A percentile compares a stretch with the other conserved stretches of the same genome.
Conservation (phyloP, 2,329 filamentous ascomycete species). For the Xylariaceae sp. region DNA sequence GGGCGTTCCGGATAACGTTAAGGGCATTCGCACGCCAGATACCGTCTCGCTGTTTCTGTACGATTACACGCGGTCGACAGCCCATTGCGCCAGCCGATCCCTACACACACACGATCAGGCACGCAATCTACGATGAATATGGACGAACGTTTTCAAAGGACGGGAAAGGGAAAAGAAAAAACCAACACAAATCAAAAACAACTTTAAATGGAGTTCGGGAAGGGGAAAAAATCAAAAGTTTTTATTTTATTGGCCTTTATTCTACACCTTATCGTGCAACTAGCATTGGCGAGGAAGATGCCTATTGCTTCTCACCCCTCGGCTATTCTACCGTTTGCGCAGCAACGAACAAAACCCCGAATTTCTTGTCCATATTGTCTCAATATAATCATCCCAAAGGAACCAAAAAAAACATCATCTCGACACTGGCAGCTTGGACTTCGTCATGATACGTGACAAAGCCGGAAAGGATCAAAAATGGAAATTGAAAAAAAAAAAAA, state of each 20-base stretch:
- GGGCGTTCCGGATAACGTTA: constrained; percentile 20
- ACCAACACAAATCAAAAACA: constrained; percentile 2
- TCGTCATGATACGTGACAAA: not conserved
- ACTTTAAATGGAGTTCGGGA: constrained; percentile 10
- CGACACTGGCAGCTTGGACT: no score
- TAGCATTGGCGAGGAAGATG: not conserved
- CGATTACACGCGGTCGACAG: constrained; percentile 7
- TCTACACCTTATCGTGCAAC: constrained; percentile 1
- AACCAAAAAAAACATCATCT: not conserved
- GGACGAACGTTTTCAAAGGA: constrained; percentile 5
- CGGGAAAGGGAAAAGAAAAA: constrained; percentile 3
- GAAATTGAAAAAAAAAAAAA: not conserved
- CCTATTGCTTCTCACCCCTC: not conserved
- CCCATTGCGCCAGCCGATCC: not conserved
- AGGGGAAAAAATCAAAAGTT: constrained; percentile 12
- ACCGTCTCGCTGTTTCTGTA: constrained; percentile 10
- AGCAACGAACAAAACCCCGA: not conserved
- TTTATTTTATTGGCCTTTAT: not conserved
- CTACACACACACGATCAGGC: not conserved
- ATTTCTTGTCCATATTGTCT: not conserved
- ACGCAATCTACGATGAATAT: constrained; percentile 3
- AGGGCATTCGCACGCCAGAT: constrained; percentile 12
- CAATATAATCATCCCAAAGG: not conserved
- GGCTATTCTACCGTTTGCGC: not conserved
- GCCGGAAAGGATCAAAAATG: no score